Evolutionary conservation across 2,329 filamentous ascomycete genomes (phyloP), one percentile per base, ranked within the genome.

Genomic region (Botryotinia globosa): DNA sequence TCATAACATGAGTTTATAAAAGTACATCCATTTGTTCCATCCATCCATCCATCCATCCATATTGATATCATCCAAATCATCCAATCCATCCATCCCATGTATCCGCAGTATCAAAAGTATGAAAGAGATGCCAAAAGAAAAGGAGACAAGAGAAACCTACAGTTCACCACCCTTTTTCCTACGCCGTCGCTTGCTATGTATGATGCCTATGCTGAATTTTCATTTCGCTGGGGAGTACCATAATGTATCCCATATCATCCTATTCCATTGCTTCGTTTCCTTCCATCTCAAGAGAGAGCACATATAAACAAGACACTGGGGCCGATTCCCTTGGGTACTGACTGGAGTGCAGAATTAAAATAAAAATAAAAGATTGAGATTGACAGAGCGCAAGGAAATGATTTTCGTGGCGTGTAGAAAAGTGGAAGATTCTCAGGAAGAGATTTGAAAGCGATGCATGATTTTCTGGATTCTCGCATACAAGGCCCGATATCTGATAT

Each of bases 121-220:
- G 51, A 56, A 69, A 68, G 63, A 61, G 58, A 61, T 37, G 39
- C n/a, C 32, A 22, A 64, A 16, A 18, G 32, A 59, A 25, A 45
- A 25, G 32, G 39, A n/a, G 14, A 58, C 7, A 34, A 72, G 45
- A 68, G 51, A 72, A 61, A 61, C 56, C 12, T n/a, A 51, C 20
- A 42, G 20, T 25, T 42, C n/a, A 32, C 51, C 42, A 25, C 51
- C 54, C 20, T 71, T 61, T 68, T 68, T 68, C 51, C 63, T 68
- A 59, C 70, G 70, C 70, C 70, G 62, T 68, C 51, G 63, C 70
- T 68, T 39, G 62, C 70, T 51, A 72, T 65, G 56, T 64, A 58
- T 67, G 62, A 51, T 48, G 39, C 54, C 54, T 48, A n/a, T 25
- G 62, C 56, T 48, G 51, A 59, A 22, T 34, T 25, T 42, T 32